Evolutionary conservation across 192 early-diverging fungal species (phyloP).

Genomic region (Phycomyces blakesleeanus): DNA sequence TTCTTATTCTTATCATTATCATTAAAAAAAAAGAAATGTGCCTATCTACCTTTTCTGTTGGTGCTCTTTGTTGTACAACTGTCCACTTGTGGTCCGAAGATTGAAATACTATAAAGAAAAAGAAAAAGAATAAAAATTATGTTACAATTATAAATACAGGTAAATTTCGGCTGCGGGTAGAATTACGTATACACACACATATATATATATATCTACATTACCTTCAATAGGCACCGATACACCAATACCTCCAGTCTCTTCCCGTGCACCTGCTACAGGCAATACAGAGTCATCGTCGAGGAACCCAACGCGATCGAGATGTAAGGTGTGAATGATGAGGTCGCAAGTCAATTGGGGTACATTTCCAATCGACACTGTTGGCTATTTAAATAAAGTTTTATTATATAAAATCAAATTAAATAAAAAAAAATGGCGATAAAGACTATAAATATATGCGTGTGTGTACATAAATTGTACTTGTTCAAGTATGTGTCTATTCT

Average conservation of each 20-base stretch:
- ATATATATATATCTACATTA: constrained; percentile 10
- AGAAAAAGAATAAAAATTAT: too few relatives aligned
- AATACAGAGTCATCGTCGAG: constrained; percentile 54
- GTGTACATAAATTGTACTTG: too few relatives aligned
- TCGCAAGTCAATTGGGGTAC: constrained; percentile 75
- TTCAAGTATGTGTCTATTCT: too few relatives aligned
- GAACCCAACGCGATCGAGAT: constrained; percentile 56
- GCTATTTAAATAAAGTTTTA: constrained; percentile 30
- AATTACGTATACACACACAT: neutral
- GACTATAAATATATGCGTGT: too few relatives aligned
- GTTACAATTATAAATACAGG: too few relatives aligned
- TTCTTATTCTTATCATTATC: neutral
- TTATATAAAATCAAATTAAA: too few relatives aligned
- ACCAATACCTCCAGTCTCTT: constrained; percentile 25
- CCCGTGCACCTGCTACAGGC: constrained; percentile 56
- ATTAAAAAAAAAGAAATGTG: neutral
- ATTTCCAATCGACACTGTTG: constrained; percentile 73
- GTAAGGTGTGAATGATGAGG: constrained; percentile 61
- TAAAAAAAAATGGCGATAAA: too few relatives aligned
- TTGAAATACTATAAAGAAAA: constrained; percentile 70
- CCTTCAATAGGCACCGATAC: constrained; percentile 48
- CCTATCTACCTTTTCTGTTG: constrained; percentile 38
- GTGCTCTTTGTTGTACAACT: constrained; percentile 68
- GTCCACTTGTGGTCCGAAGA: constrained; percentile 61
- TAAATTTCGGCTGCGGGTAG: too few relatives aligned